phyloP scores from a whole-genome alignment of 306 rosid species.

The Luffa acutangula region DNA sequence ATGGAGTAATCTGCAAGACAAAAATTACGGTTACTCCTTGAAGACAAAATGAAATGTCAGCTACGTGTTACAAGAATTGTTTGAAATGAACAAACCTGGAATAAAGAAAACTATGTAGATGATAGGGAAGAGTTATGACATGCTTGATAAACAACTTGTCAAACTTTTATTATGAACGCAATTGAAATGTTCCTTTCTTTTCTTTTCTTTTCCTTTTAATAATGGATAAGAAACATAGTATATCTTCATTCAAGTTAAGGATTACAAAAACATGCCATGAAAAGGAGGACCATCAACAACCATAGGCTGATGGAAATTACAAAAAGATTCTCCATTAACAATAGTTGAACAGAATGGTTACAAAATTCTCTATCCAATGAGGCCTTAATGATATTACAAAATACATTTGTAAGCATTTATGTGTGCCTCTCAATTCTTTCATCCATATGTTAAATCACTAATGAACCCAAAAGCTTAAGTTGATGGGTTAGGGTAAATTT shows the following conservation, averaged over 20 bases:
- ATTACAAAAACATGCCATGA: background rate
- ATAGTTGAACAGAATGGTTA: background rate
- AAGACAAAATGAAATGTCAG: background rate
- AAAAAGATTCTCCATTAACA: background rate
- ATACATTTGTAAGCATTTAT: background rate
- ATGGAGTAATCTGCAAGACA: conserved; percentile 74
- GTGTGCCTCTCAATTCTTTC: background rate
- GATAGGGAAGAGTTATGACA: background rate
- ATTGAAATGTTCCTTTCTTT: background rate
- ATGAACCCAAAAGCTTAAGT: too few species aligned
- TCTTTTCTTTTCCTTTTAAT: background rate
- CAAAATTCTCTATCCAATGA: background rate
- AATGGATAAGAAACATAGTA: background rate
- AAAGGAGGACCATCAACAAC: background rate
- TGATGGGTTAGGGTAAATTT: too few species aligned
- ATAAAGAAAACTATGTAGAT: background rate
- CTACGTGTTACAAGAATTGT: background rate
- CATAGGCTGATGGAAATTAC: background rate
- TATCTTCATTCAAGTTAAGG: background rate
- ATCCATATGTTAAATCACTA: background rate
- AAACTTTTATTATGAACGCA: background rate
- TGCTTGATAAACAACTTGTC: background rate
- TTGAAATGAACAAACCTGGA: background rate
- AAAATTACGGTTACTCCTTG: background rate
- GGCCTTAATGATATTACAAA: background rate